A percentile compares a stretch with the other conserved stretches of the same genome.
These are phyloP conservation scores for Amorphotheca resinae DNA, from an alignment of 495 filamentous ascomycete genomes.

Conservation along the genomic window DNA sequence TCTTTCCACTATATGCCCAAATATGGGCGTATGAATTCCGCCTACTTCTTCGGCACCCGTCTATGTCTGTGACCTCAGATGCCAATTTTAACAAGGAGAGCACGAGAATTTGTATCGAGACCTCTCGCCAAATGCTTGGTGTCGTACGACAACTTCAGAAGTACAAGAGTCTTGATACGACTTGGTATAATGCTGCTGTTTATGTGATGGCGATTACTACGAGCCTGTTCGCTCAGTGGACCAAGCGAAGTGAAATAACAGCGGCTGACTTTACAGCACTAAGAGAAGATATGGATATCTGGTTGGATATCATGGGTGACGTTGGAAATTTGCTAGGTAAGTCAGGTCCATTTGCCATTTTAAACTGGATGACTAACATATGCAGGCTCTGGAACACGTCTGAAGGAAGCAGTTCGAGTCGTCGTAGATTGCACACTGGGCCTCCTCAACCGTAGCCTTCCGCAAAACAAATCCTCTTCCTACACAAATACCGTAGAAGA, in stretches of 20 bases:
- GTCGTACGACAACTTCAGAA: conserved; percentile 45
- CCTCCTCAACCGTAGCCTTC: conserved; percentile 7
- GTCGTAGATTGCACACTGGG: conserved; percentile 19
- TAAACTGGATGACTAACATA: conserved; percentile 5
- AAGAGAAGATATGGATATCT: conserved; percentile 52
- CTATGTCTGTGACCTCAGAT: conserved; percentile 49
- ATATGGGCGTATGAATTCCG: conserved; percentile 35
- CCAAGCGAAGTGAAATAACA: conserved; percentile 47
- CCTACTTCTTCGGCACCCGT: conserved; percentile 55
- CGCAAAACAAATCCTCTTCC: not conserved
- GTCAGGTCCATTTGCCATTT: conserved; percentile 4
- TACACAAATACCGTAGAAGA: not conserved
- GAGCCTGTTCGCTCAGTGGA: conserved; percentile 54
- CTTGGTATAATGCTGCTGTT: conserved; percentile 62
- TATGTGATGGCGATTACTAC: conserved; percentile 66
- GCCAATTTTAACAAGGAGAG: conserved; percentile 49
- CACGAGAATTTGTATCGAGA: conserved; percentile 53
- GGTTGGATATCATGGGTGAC: conserved; percentile 56
- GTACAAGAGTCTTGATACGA: conserved; percentile 60
- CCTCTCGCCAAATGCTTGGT: conserved; percentile 48
- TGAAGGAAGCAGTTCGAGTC: conserved; percentile 17
- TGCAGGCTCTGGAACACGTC: conserved; percentile 16
- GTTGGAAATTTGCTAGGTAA: conserved; percentile 19
- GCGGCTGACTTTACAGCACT: conserved; percentile 40
- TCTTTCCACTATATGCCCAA: conserved; percentile 38